Evolutionary conservation across 768 basidiomycete genomes (phyloP).

Genomic region (Boletus insuetus): DNA sequence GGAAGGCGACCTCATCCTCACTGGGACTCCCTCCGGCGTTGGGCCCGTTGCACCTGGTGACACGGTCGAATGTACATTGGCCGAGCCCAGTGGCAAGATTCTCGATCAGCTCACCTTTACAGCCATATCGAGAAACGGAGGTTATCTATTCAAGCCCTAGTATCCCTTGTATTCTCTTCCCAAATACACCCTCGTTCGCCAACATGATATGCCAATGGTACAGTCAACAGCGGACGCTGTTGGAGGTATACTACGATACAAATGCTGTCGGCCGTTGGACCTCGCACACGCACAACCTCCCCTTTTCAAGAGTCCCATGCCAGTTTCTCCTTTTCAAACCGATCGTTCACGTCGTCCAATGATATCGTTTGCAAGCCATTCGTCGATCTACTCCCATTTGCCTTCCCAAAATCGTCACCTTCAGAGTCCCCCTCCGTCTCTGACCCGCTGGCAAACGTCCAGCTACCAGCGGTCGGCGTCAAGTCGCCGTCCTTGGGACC

Average conservation of each 20-base stretch:
- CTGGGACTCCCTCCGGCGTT: constrained; percentile 91
- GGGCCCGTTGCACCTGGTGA: constrained; percentile 77
- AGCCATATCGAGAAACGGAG: constrained; percentile 64
- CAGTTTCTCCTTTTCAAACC: constrained; percentile 16
- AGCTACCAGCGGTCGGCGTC: constrained; percentile 67
- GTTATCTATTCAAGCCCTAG: constrained; percentile 52
- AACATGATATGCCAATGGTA: constrained; percentile 14
- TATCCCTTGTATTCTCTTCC: background rate
- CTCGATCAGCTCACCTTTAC: constrained; percentile 65
- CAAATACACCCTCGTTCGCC: constrained; percentile 1
- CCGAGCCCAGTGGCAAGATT: constrained; percentile 50
- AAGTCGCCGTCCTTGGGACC: constrained; percentile 39
- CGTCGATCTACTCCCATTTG: constrained; percentile 6
- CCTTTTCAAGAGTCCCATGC: constrained; percentile 15
- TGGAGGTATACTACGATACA: constrained; percentile 22
- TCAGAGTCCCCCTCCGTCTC: constrained; percentile 31
- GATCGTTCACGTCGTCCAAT: constrained; percentile 24
- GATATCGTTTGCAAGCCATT: constrained; percentile 29
- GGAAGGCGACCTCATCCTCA: constrained; percentile 91
- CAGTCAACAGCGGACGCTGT: constrained; percentile 8
- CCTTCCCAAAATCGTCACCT: constrained; percentile 30
- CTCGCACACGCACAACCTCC: background rate
- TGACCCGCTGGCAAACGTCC: constrained; percentile 57
- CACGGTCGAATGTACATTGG: constrained; percentile 68
- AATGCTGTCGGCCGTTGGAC: background rate